These are phyloP conservation scores for Wickerhamiella cacticola DNA, from an alignment of 805 yeast species.

Conservation along the genomic window DNA sequence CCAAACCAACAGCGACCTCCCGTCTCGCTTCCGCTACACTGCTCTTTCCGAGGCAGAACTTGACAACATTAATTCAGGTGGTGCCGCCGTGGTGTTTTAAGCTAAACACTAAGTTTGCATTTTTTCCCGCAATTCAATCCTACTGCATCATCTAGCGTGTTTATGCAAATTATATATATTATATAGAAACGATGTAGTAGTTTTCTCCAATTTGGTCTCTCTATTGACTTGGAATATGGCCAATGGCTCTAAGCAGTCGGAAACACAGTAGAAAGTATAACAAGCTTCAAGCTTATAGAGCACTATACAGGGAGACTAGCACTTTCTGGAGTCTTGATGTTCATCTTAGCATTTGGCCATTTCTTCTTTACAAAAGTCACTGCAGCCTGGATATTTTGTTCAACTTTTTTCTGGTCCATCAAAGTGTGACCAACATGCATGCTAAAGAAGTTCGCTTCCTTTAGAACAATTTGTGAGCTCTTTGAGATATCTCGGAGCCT, in stretches of 20 bases:
- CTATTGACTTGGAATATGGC: constrained; percentile 6
- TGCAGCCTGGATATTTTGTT: constrained; percentile 19
- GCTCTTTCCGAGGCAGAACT: constrained; percentile 55
- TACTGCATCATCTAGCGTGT: constrained; percentile 19
- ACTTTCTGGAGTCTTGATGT: constrained; percentile 22
- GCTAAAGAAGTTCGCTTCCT: constrained; percentile 15
- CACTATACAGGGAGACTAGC: constrained; percentile 14
- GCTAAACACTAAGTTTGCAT: constrained; percentile 19
- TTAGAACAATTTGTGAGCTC: constrained; percentile 21
- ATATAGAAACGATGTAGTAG: constrained; percentile 17
- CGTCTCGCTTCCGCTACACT: constrained; percentile 60
- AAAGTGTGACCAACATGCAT: constrained; percentile 21
- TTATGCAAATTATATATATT: constrained; percentile 15
- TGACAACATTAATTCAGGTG: constrained; percentile 70
- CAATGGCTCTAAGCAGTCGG: neutral
- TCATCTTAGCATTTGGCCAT: constrained; percentile 17
- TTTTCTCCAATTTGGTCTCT: constrained; percentile 7
- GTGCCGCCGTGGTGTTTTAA: constrained; percentile 51
- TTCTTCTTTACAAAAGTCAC: constrained; percentile 7
- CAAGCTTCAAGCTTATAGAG: neutral
- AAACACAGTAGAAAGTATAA: neutral
- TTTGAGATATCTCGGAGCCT: constrained; percentile 12
- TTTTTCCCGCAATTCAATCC: constrained; percentile 17
- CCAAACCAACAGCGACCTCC: constrained; percentile 37
- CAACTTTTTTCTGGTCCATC: constrained; percentile 20